A percentile compares a stretch with the other conserved stretches of the same genome.
Evolutionary conservation across 2,329 filamentous ascomycete genomes (phyloP).

Genomic region (Cladosporium sphaerospermum): DNA sequence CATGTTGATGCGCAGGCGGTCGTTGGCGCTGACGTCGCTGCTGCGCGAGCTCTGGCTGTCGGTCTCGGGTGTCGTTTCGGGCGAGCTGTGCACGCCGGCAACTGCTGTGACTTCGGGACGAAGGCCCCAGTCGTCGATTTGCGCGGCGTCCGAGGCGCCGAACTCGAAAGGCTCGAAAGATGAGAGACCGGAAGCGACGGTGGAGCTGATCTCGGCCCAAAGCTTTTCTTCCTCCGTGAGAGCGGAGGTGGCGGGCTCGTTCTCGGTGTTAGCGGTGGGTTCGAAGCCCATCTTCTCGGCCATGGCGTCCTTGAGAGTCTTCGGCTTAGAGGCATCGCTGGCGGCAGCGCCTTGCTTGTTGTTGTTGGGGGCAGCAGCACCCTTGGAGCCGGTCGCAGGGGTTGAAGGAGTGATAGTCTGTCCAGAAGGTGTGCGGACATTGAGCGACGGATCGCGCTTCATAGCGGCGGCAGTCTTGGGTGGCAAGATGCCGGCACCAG

Average conservation of each 20-base stretch:
- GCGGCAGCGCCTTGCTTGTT: constrained; percentile 18
- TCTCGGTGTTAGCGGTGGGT: not conserved
- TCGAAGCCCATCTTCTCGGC: constrained; percentile 24
- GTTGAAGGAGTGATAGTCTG: constrained; percentile 19
- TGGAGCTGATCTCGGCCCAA: constrained; percentile 16
- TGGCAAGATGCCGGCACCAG: not conserved
- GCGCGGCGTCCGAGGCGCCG: constrained; percentile 1
- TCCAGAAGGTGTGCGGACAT: constrained; percentile 18
- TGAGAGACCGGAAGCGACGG: constrained; percentile 21
- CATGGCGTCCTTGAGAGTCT: constrained; percentile 26
- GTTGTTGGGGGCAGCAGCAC: constrained; percentile 13
- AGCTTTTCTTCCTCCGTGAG: not conserved
- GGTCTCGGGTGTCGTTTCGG: constrained; percentile 23
- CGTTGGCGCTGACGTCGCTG: constrained; percentile 39
- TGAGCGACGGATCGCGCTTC: constrained; percentile 27
- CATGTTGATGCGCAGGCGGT: constrained; percentile 36
- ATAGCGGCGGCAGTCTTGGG: constrained; percentile 16
- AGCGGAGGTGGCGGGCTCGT: not conserved
- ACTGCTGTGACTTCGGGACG: constrained; percentile 14
- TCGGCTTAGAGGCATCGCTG: constrained; percentile 18
- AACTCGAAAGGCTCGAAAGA: constrained; percentile 5
- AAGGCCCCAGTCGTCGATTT: constrained; percentile 17
- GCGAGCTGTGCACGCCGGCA: constrained; percentile 14
- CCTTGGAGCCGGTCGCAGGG: constrained; percentile 15
- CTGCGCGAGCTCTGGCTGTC: constrained; percentile 29